These are phyloP conservation scores for Melanopsichium pennsylvanicum DNA, from an alignment of 1,284 basidiomycete genomes.

Conservation along the genomic window DNA sequence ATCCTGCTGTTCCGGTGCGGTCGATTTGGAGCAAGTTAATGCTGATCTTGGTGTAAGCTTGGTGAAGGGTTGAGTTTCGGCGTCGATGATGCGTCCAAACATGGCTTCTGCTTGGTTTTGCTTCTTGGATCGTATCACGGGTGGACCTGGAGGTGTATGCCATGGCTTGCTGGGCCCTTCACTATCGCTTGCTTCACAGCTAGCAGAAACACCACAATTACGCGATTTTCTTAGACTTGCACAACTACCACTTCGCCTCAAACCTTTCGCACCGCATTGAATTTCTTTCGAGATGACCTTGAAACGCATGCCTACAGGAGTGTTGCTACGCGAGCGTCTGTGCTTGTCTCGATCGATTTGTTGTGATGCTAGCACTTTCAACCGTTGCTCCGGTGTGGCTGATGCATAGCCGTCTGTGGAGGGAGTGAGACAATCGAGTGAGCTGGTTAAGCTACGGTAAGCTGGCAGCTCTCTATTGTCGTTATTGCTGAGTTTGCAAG, in stretches of 20 bases:
- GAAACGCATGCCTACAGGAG: constrained; percentile 34
- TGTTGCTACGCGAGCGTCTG: constrained; percentile 28
- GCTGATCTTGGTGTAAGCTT: not conserved
- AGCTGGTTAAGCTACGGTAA: too few relatives aligned
- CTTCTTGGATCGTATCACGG: constrained; percentile 43
- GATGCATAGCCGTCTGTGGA: constrained; percentile 8
- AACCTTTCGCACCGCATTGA: constrained; percentile 10
- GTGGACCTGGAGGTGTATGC: constrained; percentile 25
- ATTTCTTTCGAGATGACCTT: constrained; percentile 36
- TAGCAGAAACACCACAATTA: too few relatives aligned
- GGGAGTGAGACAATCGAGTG: constrained; percentile 24
- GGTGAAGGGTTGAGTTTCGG: constrained; percentile 26
- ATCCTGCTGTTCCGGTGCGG: constrained; percentile 10
- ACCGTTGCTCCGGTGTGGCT: constrained; percentile 17
- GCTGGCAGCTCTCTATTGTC: too few relatives aligned
- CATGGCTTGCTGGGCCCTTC: constrained; percentile 20
- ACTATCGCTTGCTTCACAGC: too few relatives aligned
- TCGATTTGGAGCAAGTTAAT: not conserved
- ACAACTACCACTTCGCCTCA: constrained; percentile 31
- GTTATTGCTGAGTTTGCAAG: not conserved
- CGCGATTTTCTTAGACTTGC: constrained; percentile 40
- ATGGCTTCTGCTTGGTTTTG: constrained; percentile 44
- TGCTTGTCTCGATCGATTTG: constrained; percentile 40
- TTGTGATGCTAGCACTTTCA: constrained; percentile 42
- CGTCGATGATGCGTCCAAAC: constrained; percentile 47